phyloP scores from a whole-genome alignment of 768 basidiomycete species.

The Leucocoprinus birnbaumii region DNA sequence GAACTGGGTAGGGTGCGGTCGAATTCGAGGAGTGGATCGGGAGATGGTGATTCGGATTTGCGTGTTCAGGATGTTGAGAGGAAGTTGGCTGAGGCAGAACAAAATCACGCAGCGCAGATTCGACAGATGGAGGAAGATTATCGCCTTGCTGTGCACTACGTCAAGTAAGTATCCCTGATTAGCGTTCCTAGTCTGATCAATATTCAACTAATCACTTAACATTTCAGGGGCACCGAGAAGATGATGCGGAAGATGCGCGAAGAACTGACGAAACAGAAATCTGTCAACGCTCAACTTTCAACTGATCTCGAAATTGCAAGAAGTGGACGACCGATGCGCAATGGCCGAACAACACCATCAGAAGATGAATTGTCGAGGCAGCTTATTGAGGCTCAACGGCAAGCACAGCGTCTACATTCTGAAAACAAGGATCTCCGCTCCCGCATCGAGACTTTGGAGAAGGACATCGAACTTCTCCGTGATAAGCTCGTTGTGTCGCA shows the following conservation, averaged over 20 bases:
- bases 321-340: slow-evolving; percentile 56
- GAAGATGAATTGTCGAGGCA: slow-evolving; percentile 78
- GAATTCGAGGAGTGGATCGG: slow-evolving; percentile 14
- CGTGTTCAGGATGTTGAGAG: slow-evolving; percentile 67
- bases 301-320: slow-evolving; percentile 75
- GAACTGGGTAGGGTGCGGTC: slow-evolving; percentile 68
- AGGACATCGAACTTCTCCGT: slow-evolving; percentile 68
- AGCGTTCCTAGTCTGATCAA: not conserved
- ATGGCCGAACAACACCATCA: slow-evolving; percentile 77
- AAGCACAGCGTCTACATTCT: slow-evolving; percentile 62
- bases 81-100: slow-evolving; percentile 77
- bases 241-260: slow-evolving; percentile 97
- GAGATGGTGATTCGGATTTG: slow-evolving; percentile 27
- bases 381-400: slow-evolving; percentile 75
- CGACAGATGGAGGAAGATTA: slow-evolving; percentile 94
- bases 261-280: slow-evolving; percentile 90
- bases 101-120: slow-evolving; percentile 73
- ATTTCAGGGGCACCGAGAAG: slow-evolving; percentile 87
- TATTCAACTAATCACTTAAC: slow-evolving; percentile 16
- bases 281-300: slow-evolving; percentile 74
- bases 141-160: slow-evolving; percentile 94
- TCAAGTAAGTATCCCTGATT: slow-evolving; percentile 70
- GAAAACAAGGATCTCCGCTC: slow-evolving; percentile 78
- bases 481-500: slow-evolving; percentile 70
- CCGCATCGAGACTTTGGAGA: slow-evolving; percentile 72